Evolutionary conservation across 2,329 filamentous ascomycete genomes (phyloP), one percentile per base, ranked within the genome.

Genomic region (Blumeria graminis): DNA sequence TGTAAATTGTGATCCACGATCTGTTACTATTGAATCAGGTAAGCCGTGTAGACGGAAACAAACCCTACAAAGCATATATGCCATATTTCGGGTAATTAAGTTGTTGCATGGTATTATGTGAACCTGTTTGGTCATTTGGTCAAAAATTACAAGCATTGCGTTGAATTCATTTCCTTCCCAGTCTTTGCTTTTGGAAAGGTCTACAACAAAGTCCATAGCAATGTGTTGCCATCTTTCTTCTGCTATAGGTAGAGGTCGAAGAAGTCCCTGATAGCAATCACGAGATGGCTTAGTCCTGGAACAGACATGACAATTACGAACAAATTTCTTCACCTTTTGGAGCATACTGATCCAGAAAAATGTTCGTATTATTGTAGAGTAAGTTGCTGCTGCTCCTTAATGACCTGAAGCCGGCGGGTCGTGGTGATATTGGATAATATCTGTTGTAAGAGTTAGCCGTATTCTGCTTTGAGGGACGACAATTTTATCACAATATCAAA

Each of bases 1-100:
- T 22, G 51, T 54, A 38, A 62, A 61, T n/a, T 46, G 18, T 7
- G 55, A 16, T 7, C 60, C 61, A 28, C 56, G 10, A 39, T 62
- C 55, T 48, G 56, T 55, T 10, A 61, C 56, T 1, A 62, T 36
- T n/a, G 38, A 28, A 32, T 58, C 50, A 8, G 51, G 56, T 13
- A 56, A 32, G 6, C 55, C 51, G 33, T 59, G 32, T 16, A 46
- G 41, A 16, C 41, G 16, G 22, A 46, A 46, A 18, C n/a, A 46
- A 16, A 6, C n/a, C n/a, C 22, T 46, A 13, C 3, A 46, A 46
- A 46, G 13, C n/a, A 16, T 9, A 9, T 46, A 46, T n/a, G 41
- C 41, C 1, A 1, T 46, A 46, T 46, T 46, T 46, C 41, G 41
- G n/a, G 41, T 16, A 46, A 3, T 16, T 10, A 46, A 18, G 6